Base-by-base conservation (phyloP, 1,139 yeast species). In the Scheffersomyces titani region DNA sequence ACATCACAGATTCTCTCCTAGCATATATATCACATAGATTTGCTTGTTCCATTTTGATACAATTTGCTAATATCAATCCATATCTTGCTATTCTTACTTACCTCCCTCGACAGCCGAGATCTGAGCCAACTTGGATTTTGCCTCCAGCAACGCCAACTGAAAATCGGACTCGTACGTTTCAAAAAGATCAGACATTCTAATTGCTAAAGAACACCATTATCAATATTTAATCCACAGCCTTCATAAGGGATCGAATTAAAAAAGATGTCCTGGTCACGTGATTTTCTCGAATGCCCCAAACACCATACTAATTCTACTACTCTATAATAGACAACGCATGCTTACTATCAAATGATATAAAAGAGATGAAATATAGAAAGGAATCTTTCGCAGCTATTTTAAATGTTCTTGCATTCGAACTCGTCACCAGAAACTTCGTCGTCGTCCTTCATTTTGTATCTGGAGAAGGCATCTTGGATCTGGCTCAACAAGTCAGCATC, bases 131-230 rank as follows among this genome's bases (percentile, higher is more conserved):
- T 87, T 88, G 61, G 88, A 84, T 61, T 82, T 83, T 44, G 92
- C 88, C 63, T 90, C 96, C 57, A 85, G 85, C 62, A 84, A 81
- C 6, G 93, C 87, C 61, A 89, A 80, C 66, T 88, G 87, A 72
- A 85, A 88, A 65, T 90, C 97, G 1, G 89, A 75, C 68, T 90
- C 96, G 70, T 90, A 89, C 44, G 86, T 83, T 54, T 78, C 75
- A 68, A 90, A 88, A 63, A 88, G 76, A 53, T 87, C 91, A 1
- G 89, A 74, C 88, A 83, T 83, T 20, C 3, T 30, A 16, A 30
- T 9, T 11, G 40, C 40, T 30, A 30, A 30, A 30, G 40, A 30
- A 30, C 40, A 30, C 40, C 40, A 30, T 30, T 16, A 30, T 16
- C 40, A 30, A 30, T 30, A 30, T 30, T 30, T 30, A 30, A 9